Base-by-base conservation (phyloP, 2,329 filamentous ascomycete genomes). In the Plectosphaerella plurivora region DNA sequence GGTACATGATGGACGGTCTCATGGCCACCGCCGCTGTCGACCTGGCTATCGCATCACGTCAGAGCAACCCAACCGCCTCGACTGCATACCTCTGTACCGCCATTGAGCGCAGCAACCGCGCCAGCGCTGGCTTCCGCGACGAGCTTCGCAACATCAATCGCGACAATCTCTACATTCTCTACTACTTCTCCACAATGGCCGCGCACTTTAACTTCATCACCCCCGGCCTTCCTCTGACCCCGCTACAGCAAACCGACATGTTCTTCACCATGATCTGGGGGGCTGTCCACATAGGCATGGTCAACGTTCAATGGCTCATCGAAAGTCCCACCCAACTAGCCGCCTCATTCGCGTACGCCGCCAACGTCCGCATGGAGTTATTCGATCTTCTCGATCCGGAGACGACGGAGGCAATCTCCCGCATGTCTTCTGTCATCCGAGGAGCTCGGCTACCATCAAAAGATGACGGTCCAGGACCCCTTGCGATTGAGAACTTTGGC, bases 1-100 rank as follows among this genome's bases (percentile, higher is more conserved):
- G 68, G 25, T 75, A 67, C 51, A 60, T 75, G 44, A 57, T 74
- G 5, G 62, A 74, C 41, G 69, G 69, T 50, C 62, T 73, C 41
- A 28, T 51, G 24, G 49, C 49, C 49, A 45, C 45, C 5, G 41
- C 49, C 20, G 49, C 49, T 9, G 37, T 39, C 16, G 49, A 51
- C 33, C n/a, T 51, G 20, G 41, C 49, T n/a, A 35, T 36, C 9
- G 15, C 22, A 8, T 15, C 25, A 14, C 16, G 39, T 15, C 10
- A 9, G 10, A 14, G 20, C 2, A 16, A 45, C 22, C n/a, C 42
- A 7, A 14, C 22, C 24, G 50, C n/a, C 20, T 47, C 45, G 5
- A 15, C 20, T 10, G 15, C 11, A n/a, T 56, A 54, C 41, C 44
- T 52, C 25, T 49, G 51, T 24, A 35, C 49, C 14, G 52, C 50